Conservation (phyloP, 2,329 filamentous ascomycete species). For the Onygena corvina region DNA sequence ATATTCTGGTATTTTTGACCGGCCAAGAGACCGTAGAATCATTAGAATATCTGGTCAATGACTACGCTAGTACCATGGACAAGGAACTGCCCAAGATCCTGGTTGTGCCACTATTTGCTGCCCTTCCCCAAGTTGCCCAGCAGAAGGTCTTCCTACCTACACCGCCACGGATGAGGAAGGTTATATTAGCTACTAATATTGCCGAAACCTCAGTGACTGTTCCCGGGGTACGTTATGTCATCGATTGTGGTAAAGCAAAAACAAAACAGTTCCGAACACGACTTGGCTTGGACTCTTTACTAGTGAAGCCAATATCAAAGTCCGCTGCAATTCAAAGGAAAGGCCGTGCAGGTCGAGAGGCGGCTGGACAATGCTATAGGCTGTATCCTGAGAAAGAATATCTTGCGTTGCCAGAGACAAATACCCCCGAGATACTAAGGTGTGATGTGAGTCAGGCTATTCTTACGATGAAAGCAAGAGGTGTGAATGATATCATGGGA, state of each 20-base stretch:
- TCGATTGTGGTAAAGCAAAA: conserved; percentile 90
- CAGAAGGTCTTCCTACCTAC: conserved; percentile 73
- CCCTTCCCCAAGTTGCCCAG: conserved; percentile 74
- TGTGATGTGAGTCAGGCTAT: conserved; percentile 79
- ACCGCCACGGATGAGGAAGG: conserved; percentile 63
- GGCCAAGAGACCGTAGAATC: conserved; percentile 88
- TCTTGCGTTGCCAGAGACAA: conserved; percentile 55
- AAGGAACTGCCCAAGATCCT: conserved; percentile 57
- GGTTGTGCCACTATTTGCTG: conserved; percentile 75
- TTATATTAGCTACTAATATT: conserved; percentile 91
- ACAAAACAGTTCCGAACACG: conserved; percentile 79
- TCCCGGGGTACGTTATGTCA: conserved; percentile 77
- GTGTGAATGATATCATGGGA: conserved; percentile 64
- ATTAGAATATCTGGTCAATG: conserved; percentile 66
- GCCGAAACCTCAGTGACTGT: conserved; percentile 98
- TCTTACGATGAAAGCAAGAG: conserved; percentile 85
- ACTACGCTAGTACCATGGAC: conserved; percentile 60
- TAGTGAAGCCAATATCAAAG: conserved; percentile 82
- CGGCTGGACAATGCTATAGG: conserved; percentile 75
- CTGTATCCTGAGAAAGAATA: conserved; percentile 77
- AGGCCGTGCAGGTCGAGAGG: conserved; percentile 87
- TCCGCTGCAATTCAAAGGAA: conserved; percentile 86
- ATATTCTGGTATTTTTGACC: conserved; percentile 82
- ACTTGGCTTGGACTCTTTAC: conserved; percentile 77
- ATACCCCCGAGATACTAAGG: conserved; percentile 77